Conservation (phyloP, 2,329 filamentous ascomycete genomes). For the Moelleriella libera region DNA sequence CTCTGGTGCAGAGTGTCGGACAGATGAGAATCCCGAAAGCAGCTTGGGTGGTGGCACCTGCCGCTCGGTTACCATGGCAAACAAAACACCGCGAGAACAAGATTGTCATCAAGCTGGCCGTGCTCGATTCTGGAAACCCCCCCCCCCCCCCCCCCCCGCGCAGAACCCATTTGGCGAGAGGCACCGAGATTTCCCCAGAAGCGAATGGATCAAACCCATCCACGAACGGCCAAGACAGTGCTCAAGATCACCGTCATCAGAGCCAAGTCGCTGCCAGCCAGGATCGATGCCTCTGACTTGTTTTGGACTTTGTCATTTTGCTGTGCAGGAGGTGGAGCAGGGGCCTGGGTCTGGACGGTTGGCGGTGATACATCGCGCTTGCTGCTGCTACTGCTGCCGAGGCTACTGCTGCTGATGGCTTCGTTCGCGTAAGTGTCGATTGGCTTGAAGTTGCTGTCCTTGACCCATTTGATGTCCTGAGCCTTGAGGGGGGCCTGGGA, state of each 20-base stretch:
- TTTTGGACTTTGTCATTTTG: neutral
- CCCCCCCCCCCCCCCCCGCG: too few relatives aligned
- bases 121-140: too few relatives aligned
- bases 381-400: neutral
- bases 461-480: constrained; percentile 26
- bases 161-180: neutral
- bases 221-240: neutral
- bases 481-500: constrained; percentile 30
- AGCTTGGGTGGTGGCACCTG: too few relatives aligned
- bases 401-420: neutral
- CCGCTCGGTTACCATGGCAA: too few relatives aligned
- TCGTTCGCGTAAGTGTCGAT: constrained; percentile 5
- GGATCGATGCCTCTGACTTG: neutral
- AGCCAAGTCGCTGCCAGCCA: neutral
- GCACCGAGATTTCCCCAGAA: neutral
- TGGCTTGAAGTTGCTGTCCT: constrained; percentile 7
- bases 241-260: neutral
- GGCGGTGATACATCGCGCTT: constrained; percentile 1
- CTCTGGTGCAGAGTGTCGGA: too few relatives aligned
- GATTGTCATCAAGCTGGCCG: too few relatives aligned
- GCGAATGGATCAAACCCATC: neutral
- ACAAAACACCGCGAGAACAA: too few relatives aligned
- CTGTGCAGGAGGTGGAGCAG: neutral
- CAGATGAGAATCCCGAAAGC: too few relatives aligned
- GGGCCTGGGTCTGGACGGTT: neutral